Conservation (phyloP, 2,329 filamentous ascomycete genomes). For the Didymella exigua region DNA sequence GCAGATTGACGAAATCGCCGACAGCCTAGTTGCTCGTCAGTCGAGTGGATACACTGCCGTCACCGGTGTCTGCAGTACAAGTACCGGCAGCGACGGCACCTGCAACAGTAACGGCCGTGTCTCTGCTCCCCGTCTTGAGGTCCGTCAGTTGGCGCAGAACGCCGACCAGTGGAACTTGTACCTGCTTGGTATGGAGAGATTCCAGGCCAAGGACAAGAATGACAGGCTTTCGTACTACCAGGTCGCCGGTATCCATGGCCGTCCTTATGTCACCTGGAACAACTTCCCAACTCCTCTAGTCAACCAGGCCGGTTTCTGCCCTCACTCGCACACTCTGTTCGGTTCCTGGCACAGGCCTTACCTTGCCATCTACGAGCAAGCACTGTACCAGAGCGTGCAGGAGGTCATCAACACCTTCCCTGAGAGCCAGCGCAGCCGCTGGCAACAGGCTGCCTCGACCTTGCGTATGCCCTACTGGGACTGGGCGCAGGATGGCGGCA, state of each 20-base stretch:
- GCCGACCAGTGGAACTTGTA: conserved; percentile 76
- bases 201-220: conserved; percentile 70
- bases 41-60: conserved; percentile 31
- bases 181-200: conserved; percentile 73
- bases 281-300: conserved; percentile 46
- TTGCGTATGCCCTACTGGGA: conserved; percentile 57
- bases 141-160: conserved; percentile 67
- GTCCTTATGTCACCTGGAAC: conserved; percentile 68
- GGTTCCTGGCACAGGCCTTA: conserved; percentile 85
- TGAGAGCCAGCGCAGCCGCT: conserved; percentile 45
- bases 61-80: conserved; percentile 36
- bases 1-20: conserved; percentile 33
- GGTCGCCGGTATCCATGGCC: conserved; percentile 80
- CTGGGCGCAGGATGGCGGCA: conserved; percentile 49
- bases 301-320: conserved; percentile 72
- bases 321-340: conserved; percentile 76
- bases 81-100: conserved; percentile 30
- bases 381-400: conserved; percentile 48
- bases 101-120: conserved; percentile 32
- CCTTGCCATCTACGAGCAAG: conserved; percentile 65
- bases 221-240: conserved; percentile 76
- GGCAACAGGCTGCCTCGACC: conserved; percentile 48
- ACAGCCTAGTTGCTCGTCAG: conserved; percentile 33
- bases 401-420: conserved; percentile 52
- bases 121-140: conserved; percentile 63